Conservation (phyloP, 2,329 filamentous ascomycete genomes). For the Exophiala sp. region DNA sequence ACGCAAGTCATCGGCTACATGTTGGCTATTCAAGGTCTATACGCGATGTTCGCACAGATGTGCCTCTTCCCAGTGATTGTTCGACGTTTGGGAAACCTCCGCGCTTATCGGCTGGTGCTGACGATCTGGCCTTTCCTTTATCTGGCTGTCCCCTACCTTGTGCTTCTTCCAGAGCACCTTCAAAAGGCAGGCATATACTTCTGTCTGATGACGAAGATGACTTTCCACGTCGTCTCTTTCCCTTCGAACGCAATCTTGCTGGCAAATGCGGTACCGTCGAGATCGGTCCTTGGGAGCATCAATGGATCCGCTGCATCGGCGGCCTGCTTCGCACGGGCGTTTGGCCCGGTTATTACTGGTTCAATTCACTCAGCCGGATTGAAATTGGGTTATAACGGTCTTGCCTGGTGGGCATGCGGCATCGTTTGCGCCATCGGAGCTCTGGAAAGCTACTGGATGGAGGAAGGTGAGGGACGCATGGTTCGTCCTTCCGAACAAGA, state of each 20-base stretch:
- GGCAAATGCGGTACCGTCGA: constrained; percentile 80
- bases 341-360: constrained; percentile 85
- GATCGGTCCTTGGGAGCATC: constrained; percentile 80
- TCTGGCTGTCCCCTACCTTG: constrained; percentile 80
- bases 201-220: constrained; percentile 86
- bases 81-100: constrained; percentile 70
- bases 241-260: constrained; percentile 86
- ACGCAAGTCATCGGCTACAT: constrained; percentile 84
- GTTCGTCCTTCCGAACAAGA: constrained; percentile 44
- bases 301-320: constrained; percentile 91
- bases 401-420: constrained; percentile 91
- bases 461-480: constrained; percentile 54
- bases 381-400: constrained; percentile 74
- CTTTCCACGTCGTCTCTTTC: constrained; percentile 85
- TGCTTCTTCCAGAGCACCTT: constrained; percentile 69
- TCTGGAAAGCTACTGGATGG: constrained; percentile 70
- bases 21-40: constrained; percentile 80
- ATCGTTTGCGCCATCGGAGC: constrained; percentile 72
- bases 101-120: constrained; percentile 77
- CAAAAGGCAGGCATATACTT: constrained; percentile 73
- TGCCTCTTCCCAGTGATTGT: constrained; percentile 79
- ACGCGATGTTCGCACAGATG: constrained; percentile 83
- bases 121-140: constrained; percentile 85
- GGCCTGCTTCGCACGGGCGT: constrained; percentile 80
- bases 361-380: constrained; percentile 78